These are phyloP conservation scores for Tuber calosporum DNA, from an alignment of 495 filamentous ascomycete genomes.

Conservation along the genomic window DNA sequence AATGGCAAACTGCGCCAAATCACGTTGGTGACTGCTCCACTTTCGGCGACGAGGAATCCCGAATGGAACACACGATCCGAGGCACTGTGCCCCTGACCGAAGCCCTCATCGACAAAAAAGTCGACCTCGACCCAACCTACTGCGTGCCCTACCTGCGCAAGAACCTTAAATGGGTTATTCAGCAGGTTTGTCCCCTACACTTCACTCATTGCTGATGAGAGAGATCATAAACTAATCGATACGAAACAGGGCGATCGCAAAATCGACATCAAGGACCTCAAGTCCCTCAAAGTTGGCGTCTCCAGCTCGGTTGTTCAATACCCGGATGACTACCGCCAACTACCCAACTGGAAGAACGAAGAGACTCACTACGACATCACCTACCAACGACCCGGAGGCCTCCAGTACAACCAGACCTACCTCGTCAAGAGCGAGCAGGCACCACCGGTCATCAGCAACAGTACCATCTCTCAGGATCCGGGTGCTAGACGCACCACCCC, in stretches of 20 bases:
- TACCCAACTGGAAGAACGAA: conserved; percentile 23
- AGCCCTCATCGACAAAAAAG: conserved; percentile 18
- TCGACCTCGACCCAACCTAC: conserved; percentile 18
- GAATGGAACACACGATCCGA: conserved; percentile 23
- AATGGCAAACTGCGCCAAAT: conserved; percentile 10
- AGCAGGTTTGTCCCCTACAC: conserved; percentile 34
- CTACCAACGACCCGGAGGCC: conserved; percentile 27
- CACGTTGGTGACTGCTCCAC: conserved; percentile 27
- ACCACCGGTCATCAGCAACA: conserved; percentile 14
- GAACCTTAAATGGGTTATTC: conserved; percentile 32
- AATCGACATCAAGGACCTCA: conserved; percentile 16
- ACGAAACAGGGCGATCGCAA: conserved; percentile 21
- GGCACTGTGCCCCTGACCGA: conserved; percentile 37
- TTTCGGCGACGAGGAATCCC: conserved; percentile 13
- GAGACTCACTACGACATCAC: conserved; percentile 40
- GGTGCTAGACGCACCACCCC: neutral
- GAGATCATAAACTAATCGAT: conserved; percentile 7
- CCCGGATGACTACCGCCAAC: conserved; percentile 21
- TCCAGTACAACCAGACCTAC: conserved; percentile 28
- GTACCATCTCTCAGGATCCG: neutral
- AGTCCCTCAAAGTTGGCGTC: conserved; percentile 34
- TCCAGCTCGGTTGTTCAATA: conserved; percentile 33
- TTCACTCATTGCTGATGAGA: neutral
- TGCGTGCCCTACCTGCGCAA: conserved; percentile 27
- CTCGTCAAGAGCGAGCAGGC: conserved; percentile 22